These are phyloP conservation scores for Adansonia gregorii DNA, from an alignment of 441 rosid species.

Conservation along the genomic window DNA sequence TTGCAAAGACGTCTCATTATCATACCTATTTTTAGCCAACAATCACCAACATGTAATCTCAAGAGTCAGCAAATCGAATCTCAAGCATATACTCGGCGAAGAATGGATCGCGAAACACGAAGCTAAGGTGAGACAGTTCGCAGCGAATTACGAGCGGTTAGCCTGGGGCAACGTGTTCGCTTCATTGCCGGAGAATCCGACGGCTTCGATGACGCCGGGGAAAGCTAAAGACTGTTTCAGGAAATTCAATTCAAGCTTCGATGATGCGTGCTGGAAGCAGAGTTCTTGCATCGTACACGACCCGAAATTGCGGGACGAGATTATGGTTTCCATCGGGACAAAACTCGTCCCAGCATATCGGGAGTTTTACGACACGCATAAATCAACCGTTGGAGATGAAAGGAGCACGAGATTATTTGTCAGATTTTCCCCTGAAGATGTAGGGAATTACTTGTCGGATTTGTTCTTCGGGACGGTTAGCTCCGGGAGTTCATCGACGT, in stretches of 20 bases:
- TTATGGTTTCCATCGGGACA: constrained; percentile 47
- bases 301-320: constrained; percentile 51
- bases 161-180: constrained; percentile 57
- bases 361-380: constrained; percentile 54
- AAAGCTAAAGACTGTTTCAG: constrained; percentile 47
- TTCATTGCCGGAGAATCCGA: constrained; percentile 45
- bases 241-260: constrained; percentile 57
- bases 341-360: constrained; percentile 52
- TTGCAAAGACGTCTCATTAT: constrained; percentile 56
- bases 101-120: constrained; percentile 68
- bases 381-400: constrained; percentile 33
- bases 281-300: constrained; percentile 50
- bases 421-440: constrained; percentile 50
- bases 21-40: constrained; percentile 78
- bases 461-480: constrained; percentile 32
- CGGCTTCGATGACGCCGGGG: constrained; percentile 36
- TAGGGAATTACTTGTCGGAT: constrained; percentile 45
- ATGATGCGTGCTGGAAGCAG: constrained; percentile 49
- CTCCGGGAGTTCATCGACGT: constrained; percentile 23
- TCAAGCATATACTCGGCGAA: constrained; percentile 59
- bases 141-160: constrained; percentile 58
- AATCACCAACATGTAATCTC: constrained; percentile 61
- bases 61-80: constrained; percentile 54
- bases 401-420: constrained; percentile 27
- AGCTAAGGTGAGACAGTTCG: constrained; percentile 55